phyloP scores from a whole-genome alignment of 495 filamentous ascomycete species.

The Rhizodiscina lignyota region DNA sequence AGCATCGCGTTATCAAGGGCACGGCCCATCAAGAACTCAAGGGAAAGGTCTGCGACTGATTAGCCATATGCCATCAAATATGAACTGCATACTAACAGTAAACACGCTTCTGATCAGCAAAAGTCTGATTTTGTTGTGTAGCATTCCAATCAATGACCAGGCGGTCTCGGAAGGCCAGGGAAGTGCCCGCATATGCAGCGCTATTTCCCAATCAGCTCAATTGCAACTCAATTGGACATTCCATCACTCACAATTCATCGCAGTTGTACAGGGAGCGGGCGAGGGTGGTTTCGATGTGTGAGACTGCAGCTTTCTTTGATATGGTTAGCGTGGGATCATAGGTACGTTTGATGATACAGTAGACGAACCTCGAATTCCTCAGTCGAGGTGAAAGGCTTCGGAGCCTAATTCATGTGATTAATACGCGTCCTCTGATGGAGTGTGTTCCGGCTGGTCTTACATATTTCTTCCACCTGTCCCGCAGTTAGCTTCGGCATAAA shows the following conservation, averaged over 20 bases:
- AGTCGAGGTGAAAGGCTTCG: slow-evolving; percentile 54
- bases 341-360: slow-evolving; percentile 3
- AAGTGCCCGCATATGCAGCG: slow-evolving; percentile 80
- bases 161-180: slow-evolving; percentile 81
- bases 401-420: slow-evolving; percentile 28
- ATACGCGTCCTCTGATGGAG: neutral
- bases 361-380: slow-evolving; percentile 47
- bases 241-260: slow-evolving; percentile 52
- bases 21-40: slow-evolving; percentile 95
- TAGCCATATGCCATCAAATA: slow-evolving; percentile 4
- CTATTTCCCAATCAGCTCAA: slow-evolving; percentile 15
- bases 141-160: slow-evolving; percentile 93
- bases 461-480: slow-evolving; percentile 60
- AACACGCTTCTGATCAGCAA: slow-evolving; percentile 74
- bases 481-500: neutral
- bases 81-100: slow-evolving; percentile 44
- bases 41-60: slow-evolving; percentile 47
- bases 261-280: slow-evolving; percentile 96
- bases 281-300: slow-evolving; percentile 90
- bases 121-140: slow-evolving; percentile 91
- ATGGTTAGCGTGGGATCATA: neutral
- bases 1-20: slow-evolving; percentile 97
- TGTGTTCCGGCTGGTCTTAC: slow-evolving; percentile 32
- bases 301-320: slow-evolving; percentile 57
- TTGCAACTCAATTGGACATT: slow-evolving; percentile 4